phyloP scores from a whole-genome alignment of 2,329 filamentous ascomycete genomes.

The Plenodomus tracheiphilus region DNA sequence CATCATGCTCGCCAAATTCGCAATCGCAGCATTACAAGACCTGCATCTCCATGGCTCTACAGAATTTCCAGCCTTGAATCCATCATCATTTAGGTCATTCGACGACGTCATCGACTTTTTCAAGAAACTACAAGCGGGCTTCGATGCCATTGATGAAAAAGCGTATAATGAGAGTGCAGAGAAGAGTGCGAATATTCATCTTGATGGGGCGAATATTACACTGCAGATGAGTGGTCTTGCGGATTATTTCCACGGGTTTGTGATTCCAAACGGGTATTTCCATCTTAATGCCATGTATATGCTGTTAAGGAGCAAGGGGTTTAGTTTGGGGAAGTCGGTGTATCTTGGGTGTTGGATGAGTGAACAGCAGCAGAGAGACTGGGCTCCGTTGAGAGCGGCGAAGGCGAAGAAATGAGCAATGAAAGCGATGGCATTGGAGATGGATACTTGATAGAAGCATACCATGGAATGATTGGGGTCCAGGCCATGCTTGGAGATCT shows the following conservation, averaged over 20 bases:
- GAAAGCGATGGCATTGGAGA: no score
- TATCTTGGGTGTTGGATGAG: slow-evolving; percentile 23
- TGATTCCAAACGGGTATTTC: slow-evolving; percentile 26
- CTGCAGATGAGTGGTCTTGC: slow-evolving; percentile 17
- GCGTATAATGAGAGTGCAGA: slow-evolving; percentile 19
- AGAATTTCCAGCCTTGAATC: slow-evolving; percentile 7
- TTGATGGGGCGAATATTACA: slow-evolving; percentile 7
- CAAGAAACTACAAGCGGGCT: slow-evolving; percentile 12
- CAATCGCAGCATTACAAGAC: slow-evolving; percentile 6
- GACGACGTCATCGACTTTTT: slow-evolving; percentile 26
- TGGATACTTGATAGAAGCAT: no score
- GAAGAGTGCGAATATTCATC: slow-evolving; percentile 15
- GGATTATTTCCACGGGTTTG: slow-evolving; percentile 18
- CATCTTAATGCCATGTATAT: slow-evolving; percentile 31
- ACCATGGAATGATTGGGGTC: no score
- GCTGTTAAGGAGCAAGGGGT: slow-evolving; percentile 22
- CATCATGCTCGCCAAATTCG: slow-evolving; percentile 19
- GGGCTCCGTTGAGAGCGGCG: no score
- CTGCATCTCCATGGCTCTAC: slow-evolving; percentile 9
- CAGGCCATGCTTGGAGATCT: no score
- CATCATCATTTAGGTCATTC: slow-evolving; percentile 15
- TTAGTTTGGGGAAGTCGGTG: slow-evolving; percentile 18
- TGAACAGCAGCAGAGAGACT: no score
- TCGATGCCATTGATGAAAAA: slow-evolving; percentile 20
- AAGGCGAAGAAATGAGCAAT: no score